phyloP scores from a whole-genome alignment of 345 rosid species.

The Gossypium thurberi region DNA sequence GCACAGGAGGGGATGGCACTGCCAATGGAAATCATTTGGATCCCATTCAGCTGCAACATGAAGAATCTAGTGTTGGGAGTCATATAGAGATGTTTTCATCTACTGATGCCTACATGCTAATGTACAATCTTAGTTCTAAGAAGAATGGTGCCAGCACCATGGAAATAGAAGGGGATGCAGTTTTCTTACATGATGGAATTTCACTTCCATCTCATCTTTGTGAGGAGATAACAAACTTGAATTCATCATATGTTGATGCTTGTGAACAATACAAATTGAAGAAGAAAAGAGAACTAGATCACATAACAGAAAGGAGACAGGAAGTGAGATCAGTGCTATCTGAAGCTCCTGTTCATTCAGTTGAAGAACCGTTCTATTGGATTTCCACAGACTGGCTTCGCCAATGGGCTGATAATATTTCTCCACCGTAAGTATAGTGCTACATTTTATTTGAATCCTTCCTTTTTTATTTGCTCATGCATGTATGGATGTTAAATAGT shows the following conservation, averaged over 20 bases:
- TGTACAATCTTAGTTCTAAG: conserved; percentile 65
- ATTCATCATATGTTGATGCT: conserved; percentile 48
- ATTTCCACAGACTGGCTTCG: conserved; percentile 88
- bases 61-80: conserved; percentile 33
- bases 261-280: conserved; percentile 53
- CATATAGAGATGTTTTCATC: conserved; percentile 66
- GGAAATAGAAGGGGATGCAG: conserved; percentile 31
- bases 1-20: conserved; percentile 24
- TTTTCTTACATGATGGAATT: conserved; percentile 30
- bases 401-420: conserved; percentile 76
- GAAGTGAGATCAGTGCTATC: conserved; percentile 81
- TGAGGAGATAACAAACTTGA: conserved; percentile 47
- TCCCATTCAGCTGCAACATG: conserved; percentile 30
- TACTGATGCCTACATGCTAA: conserved; percentile 88
- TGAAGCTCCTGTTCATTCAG: conserved; percentile 70
- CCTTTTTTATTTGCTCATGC: conserved; percentile 11
- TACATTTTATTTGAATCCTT: neutral
- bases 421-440: conserved; percentile 56
- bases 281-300: conserved; percentile 51
- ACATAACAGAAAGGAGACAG: conserved; percentile 54
- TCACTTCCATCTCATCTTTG: conserved; percentile 65
- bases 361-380: conserved; percentile 70
- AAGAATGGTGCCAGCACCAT: conserved; percentile 29
- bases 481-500: neutral
- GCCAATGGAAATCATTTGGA: conserved; percentile 36